A percentile compares a stretch with the other conserved stretches of the same genome.
Evolutionary conservation across 2,329 filamentous ascomycete species (phyloP).

Genomic region (Ophiostoma sp.): DNA sequence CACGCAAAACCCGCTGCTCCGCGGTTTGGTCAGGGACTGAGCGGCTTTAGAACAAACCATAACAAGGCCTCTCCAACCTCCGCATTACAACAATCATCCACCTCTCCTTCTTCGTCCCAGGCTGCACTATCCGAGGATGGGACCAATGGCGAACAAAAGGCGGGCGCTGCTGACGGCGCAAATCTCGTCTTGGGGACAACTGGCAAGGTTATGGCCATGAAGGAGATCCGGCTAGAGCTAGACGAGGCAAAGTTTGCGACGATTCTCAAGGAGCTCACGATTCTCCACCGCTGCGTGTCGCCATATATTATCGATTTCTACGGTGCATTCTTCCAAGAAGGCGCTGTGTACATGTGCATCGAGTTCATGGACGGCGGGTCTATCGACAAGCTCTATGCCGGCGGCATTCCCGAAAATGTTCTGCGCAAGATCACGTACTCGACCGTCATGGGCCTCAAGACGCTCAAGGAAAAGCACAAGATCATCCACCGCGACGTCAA

Average conservation of each 20-base stretch:
- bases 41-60: constrained; percentile 34
- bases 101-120: neutral
- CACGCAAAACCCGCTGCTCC: constrained; percentile 63
- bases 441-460: constrained; percentile 86
- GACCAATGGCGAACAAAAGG: neutral
- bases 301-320: constrained; percentile 99
- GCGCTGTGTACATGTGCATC: constrained; percentile 98
- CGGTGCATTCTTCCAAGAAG: constrained; percentile 97
- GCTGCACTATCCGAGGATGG: neutral
- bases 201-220: constrained; percentile 96
- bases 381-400: constrained; percentile 89
- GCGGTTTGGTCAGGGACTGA: constrained; percentile 55
- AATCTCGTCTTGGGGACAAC: constrained; percentile 42
- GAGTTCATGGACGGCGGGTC: constrained; percentile 99
- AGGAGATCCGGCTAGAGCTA: constrained; percentile 90
- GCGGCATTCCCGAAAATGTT: constrained; percentile 83
- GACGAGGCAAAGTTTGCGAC: constrained; percentile 96
- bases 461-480: constrained; percentile 94
- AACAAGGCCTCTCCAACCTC: constrained; percentile 31
- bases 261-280: constrained; percentile 95
- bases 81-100: neutral
- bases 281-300: constrained; percentile 88
- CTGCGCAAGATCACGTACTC: constrained; percentile 85
- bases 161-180: constrained; percentile 16
- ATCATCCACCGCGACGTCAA: constrained; percentile 99